Base-by-base conservation (phyloP, 2,329 filamentous ascomycete species). In the Beauveria medogensis region DNA sequence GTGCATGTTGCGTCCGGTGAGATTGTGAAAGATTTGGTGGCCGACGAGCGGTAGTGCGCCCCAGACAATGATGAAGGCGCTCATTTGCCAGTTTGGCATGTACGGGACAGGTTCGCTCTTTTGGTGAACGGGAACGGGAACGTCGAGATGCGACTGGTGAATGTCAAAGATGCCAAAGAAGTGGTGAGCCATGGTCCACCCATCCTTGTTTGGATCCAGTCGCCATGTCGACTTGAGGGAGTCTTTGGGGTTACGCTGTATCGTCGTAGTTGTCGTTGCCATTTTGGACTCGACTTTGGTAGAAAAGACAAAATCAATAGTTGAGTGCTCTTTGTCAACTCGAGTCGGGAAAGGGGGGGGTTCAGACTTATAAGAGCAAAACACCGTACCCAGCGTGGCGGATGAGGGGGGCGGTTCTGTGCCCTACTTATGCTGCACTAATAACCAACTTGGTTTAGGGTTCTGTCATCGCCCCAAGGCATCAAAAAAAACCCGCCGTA, bases 31-130 rank as follows among this genome's bases (percentile, higher is more conserved):
- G 4, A 46, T 47, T 3, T 67, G 64, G 20, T 64, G 68, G n/a
- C 69, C 41, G 48, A 68, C 65, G 10, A 70, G 68, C 2, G 65
- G 62, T 4, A 65, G 30, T 60, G 55, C 65, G 28, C 69, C 69
- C 57, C 73, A 69, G 46, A 68, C 50, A 2, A 74, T 55, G 26
- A 75, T 65, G 69, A 71, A 75, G 34, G 63, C 61, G 57, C 73
- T 69, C 30, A 64, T 60, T 43, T 67, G 62, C 65, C 64, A 69
- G 24, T 73, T 64, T 4, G 69, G 62, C 2, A 73, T 43, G 41
- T 69, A 68, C 1, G 70, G 71, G 20, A 74, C 67, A n/a, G 64
- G 65, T 55, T 74, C 71, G 6, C 63, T 66, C 63, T 74, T 75
- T 7, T 64, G 44, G 63, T 72, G 68, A 1, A 72, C 67, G 0